A percentile compares a stretch with the other conserved stretches of the same genome.
Conservation (phyloP, 371 early-diverging fungal species). For the Apophysomyces ossiformis region DNA sequence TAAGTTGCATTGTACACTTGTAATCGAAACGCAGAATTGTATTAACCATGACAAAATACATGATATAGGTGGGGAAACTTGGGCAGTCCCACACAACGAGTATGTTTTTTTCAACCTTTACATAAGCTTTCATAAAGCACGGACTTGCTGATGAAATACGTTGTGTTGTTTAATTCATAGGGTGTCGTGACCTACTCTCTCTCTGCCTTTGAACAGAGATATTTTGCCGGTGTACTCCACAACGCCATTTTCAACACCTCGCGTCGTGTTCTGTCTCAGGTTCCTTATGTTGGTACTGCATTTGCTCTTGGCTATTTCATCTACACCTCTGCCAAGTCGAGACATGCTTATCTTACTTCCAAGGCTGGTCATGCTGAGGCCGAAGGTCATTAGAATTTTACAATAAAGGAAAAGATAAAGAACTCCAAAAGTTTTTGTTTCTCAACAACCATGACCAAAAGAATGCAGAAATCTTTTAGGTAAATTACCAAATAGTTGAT, state of each 20-base stretch:
- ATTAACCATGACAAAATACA: not conserved
- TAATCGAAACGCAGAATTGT: too few species aligned
- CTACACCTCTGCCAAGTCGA: constrained; percentile 65
- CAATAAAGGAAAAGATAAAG: not conserved
- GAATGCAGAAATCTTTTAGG: not conserved
- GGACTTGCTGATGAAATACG: not conserved
- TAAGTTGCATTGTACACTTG: constrained; percentile 15
- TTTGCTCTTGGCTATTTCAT: constrained; percentile 65
- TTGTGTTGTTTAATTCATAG: constrained; percentile 29
- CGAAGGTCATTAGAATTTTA: constrained; percentile 21
- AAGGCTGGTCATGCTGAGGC: constrained; percentile 74
- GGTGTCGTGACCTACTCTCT: constrained; percentile 76
- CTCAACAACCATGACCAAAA: not conserved
- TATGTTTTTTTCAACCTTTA: constrained; percentile 19
- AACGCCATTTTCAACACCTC: constrained; percentile 81
- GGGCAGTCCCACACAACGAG: constrained; percentile 74
- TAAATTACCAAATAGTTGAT: not conserved
- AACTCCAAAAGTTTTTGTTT: not conserved
- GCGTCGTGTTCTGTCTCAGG: constrained; percentile 73
- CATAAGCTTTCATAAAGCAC: too few species aligned
- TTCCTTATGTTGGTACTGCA: constrained; percentile 76
- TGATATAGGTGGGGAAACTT: constrained; percentile 72
- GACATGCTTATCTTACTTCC: constrained; percentile 69
- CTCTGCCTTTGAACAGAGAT: constrained; percentile 81
- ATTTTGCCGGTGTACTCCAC: constrained; percentile 75